Evolutionary conservation across 2,329 filamentous ascomycete genomes (phyloP).

Genomic region (Pyricularia pennisetigena): DNA sequence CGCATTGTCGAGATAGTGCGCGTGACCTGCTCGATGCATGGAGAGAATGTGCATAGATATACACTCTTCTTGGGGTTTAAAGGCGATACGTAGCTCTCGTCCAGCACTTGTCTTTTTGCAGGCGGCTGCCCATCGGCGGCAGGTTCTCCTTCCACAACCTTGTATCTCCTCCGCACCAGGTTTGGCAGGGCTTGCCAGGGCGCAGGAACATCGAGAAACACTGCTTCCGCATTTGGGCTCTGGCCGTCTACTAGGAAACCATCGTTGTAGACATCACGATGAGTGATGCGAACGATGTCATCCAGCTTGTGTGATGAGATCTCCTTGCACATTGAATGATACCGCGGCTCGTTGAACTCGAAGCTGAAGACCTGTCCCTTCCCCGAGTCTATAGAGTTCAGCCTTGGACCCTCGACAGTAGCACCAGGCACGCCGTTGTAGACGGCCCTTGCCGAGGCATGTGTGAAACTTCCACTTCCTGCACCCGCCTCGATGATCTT

Average conservation of each 20-base stretch:
- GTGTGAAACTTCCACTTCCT: conserved; percentile 76
- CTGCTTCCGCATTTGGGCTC: conserved; percentile 55
- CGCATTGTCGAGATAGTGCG: conserved; percentile 75
- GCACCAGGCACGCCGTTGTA: conserved; percentile 51
- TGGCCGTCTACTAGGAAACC: conserved; percentile 56
- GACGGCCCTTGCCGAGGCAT: conserved; percentile 65
- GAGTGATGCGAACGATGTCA: conserved; percentile 59
- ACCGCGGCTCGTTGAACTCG: conserved; percentile 69
- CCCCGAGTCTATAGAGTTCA: conserved; percentile 7
- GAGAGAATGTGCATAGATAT: conserved; percentile 88
- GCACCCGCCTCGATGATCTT: conserved; percentile 72
- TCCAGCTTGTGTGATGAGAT: conserved; percentile 58
- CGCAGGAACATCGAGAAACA: conserved; percentile 74
- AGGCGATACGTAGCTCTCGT: conserved; percentile 40
- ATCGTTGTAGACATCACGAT: conserved; percentile 69
- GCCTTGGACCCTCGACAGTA: conserved; percentile 8
- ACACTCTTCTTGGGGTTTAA: conserved; percentile 64
- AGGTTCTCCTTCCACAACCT: conserved; percentile 5
- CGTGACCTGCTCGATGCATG: conserved; percentile 93
- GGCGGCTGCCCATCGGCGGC: conserved; percentile 2
- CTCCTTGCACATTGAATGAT: conserved; percentile 58
- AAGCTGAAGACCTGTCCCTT: conserved; percentile 71
- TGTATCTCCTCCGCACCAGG: conserved; percentile 46
- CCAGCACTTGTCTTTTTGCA: conserved; percentile 7
- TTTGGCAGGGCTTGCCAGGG: conserved; percentile 74